Conservation (phyloP, 257 asterid genomes). For the Solanum chaucha region DNA sequence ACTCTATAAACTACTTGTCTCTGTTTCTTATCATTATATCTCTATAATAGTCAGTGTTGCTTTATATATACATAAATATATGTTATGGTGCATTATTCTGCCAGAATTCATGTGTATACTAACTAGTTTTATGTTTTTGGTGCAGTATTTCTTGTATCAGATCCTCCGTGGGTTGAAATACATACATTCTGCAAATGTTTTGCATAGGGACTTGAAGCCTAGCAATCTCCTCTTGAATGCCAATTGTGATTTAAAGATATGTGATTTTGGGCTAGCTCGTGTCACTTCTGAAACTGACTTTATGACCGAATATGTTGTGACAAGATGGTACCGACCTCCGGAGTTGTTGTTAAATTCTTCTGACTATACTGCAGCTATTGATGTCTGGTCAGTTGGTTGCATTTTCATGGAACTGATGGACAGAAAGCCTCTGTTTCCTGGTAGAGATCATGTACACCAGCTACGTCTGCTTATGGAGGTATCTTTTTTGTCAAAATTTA, state of each 20-base stretch:
- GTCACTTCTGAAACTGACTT: slow-evolving; percentile 91
- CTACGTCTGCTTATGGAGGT: slow-evolving; percentile 95
- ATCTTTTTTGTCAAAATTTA: background rate
- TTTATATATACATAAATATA: background rate
- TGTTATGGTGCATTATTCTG: background rate
- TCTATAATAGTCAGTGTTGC: background rate
- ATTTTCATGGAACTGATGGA: slow-evolving; percentile 98
- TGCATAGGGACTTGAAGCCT: slow-evolving; percentile 93
- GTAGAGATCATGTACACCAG: slow-evolving; percentile 98
- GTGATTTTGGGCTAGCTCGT: slow-evolving; percentile 97
- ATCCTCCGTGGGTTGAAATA: slow-evolving; percentile 95
- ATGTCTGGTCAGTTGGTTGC: slow-evolving; percentile 99
- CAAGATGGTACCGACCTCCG: slow-evolving; percentile 97
- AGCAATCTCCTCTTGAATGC: slow-evolving; percentile 96
- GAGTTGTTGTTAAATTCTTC: slow-evolving; percentile 83
- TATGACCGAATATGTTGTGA: slow-evolving; percentile 97
- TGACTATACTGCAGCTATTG: slow-evolving; percentile 93
- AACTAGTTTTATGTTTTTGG: slow-evolving; percentile 3
- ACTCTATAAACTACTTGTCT: background rate
- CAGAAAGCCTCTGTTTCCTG: slow-evolving; percentile 90
- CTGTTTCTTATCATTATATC: background rate
- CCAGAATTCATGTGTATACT: background rate
- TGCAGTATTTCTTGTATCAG: slow-evolving; percentile 98
- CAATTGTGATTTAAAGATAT: slow-evolving; percentile 91
- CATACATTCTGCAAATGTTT: slow-evolving; percentile 95